Evolutionary conservation across 164 flowering plant genomes (phyloP), one percentile per base, ranked within the genome.

Genomic region (Annona cherimola): DNA sequence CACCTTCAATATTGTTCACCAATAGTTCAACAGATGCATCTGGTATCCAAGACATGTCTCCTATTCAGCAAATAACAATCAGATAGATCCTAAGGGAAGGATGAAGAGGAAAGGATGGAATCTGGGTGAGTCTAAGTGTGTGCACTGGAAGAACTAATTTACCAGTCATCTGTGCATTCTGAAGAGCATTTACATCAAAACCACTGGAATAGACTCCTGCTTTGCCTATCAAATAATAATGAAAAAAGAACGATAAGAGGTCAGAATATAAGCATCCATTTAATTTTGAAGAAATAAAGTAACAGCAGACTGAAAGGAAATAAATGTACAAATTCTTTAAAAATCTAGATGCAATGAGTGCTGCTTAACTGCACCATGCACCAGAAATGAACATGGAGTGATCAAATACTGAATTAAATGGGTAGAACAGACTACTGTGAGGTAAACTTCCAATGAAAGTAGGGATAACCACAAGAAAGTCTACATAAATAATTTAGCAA

Each of bases 191-290:
- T 74, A 90, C 90, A 79, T 93, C 98, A 67, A 93, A 90, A 42
- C 98, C 98, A 74, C 92, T 94, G 64, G 92, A 93, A 79, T 90
- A 93, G 72, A 76, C 87, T 5, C 96, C 88, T 26, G 83, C 86
- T 59, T 88, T 84, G 69, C 98, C 98, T 93, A 73, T 76, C 75
- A 69, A 71, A 11, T 16, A 69, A 66, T 46, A 66, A 69, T 20
- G 19, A 64, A 64, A 39, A 64, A 64, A 19, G 35, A 5, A 9
- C 41, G 11, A 64, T 42, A 14, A 64, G 9, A 39, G 67, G 18
- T 44, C 67, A 64, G 67, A 11, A 39, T 40, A 39, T 39, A 64
- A 41, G 41, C 42, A 64, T 9, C 66, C 18, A 16, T 50, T 11
- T 16, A 50, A 50, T 2, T 50, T 6, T 50, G 14, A 50, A 50